Evolutionary conservation across 176 grass and related monocot genomes (phyloP), one percentile per base, ranked within the genome.

Genomic region (Bromus sterilis): DNA sequence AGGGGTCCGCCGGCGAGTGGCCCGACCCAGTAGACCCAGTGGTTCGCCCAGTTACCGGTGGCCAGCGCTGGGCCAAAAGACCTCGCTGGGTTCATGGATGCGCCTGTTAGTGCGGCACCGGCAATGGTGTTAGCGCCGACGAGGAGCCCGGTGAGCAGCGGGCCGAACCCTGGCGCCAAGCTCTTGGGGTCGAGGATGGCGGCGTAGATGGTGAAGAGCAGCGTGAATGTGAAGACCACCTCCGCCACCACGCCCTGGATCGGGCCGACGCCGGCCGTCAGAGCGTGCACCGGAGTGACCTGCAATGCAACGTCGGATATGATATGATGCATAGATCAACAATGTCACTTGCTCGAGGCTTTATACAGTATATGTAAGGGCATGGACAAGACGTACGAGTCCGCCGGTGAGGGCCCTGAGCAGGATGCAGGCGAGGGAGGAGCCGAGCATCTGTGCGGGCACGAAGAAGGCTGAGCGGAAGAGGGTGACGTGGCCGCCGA

Each of bases 11-110:
- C 95, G 11, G 59, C 29, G 11, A 98, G 78, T 11, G 95, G 95
- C 1, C 95, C 95, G 12, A 93, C 88, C 95, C 95, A 98, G 60
- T 98, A 98, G 79, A 98, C 86, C 95, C 95, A 98, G 60, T 98
- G 95, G 79, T 95, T 60, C 0, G 80, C 91, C 92, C 92, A 98
- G 21, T 86, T 74, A 9, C 93, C 80, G 3, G 75, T 13, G 20
- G 78, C 92, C 32, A 98, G 65, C 12, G 95, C 95, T 3, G 95
- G 90, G 0, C 95, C 93, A 23, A 98, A 95, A 4, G 95, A 93
- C 48, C 95, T 30, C 3, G 90, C 92, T 24, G 95, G 95, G 82
- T 98, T 98, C 92, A 98, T 98, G 18, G 95, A 98, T 1, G 92
- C 92, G n/a, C 95, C 92, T 1, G 92, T 89, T 72, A 98, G 94